Conservation (phyloP, 2,329 filamentous ascomycete species). For the Chaetomium globosum region DNA sequence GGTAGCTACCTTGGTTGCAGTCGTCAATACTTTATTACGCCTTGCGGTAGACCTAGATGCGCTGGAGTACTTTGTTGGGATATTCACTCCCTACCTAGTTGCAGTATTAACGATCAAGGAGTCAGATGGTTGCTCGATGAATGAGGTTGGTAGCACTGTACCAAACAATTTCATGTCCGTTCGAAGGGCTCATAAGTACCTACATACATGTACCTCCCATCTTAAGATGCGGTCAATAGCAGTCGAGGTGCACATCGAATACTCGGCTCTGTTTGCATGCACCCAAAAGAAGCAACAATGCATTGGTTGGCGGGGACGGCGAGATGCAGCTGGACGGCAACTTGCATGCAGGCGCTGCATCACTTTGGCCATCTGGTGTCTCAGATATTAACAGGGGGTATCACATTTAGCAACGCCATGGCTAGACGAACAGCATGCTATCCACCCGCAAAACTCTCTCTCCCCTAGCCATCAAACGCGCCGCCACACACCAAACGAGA, state of each 20-base stretch:
- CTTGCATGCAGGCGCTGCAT: constrained; percentile 1
- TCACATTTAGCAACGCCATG: constrained; percentile 21
- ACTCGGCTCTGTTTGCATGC: background rate
- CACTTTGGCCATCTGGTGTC: background rate
- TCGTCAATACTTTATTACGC: background rate
- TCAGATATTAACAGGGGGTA: constrained; percentile 15
- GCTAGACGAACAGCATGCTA: constrained; percentile 1
- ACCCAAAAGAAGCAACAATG: background rate
- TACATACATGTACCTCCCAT: too few relatives aligned
- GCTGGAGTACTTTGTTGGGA: too few relatives aligned
- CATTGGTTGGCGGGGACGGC: background rate
- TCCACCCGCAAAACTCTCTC: background rate
- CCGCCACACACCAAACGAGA: constrained; percentile 6
- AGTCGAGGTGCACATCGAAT: background rate
- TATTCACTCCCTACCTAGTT: too few relatives aligned
- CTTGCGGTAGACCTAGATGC: too few relatives aligned
- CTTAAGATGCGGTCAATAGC: too few relatives aligned
- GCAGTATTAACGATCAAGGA: background rate
- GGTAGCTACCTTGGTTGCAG: background rate
- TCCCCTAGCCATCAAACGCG: background rate
- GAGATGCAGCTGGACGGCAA: background rate
- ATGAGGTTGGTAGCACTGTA: too few relatives aligned
- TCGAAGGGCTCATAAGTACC: background rate
- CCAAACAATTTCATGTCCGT: background rate
- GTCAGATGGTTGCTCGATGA: background rate